These are phyloP conservation scores for Taiozyma sp. DNA, from an alignment of 1,139 yeast species.

Conservation along the genomic window DNA sequence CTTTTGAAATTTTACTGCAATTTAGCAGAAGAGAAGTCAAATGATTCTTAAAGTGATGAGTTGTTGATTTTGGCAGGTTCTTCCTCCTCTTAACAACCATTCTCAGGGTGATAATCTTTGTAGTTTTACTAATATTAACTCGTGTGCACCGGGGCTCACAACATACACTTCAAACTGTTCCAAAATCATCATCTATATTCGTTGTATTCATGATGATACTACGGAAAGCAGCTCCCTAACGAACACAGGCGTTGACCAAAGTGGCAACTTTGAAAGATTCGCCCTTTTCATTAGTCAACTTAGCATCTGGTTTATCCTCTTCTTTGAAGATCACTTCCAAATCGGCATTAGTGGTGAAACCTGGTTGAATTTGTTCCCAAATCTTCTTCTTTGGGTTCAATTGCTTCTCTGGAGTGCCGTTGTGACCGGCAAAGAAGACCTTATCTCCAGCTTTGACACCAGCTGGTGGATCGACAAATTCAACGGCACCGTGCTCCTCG, in stretches of 20 bases:
- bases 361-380: constrained; percentile 94
- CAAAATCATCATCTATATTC: too few species aligned
- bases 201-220: too few species aligned
- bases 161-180: too few species aligned
- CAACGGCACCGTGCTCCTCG: constrained; percentile 72
- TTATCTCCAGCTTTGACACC: constrained; percentile 97
- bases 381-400: constrained; percentile 98
- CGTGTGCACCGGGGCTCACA: too few species aligned
- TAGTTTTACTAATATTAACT: too few species aligned
- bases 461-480: constrained; percentile 91
- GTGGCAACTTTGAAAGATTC: constrained; percentile 65
- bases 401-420: constrained; percentile 85
- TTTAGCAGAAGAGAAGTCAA: too few species aligned
- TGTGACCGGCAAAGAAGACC: constrained; percentile 86
- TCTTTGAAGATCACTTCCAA: constrained; percentile 73
- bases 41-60: too few species aligned
- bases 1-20: too few species aligned
- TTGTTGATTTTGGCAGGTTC: too few species aligned
- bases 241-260: constrained; percentile 65
- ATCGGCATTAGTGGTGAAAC: constrained; percentile 71
- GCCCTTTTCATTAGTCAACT: constrained; percentile 72
- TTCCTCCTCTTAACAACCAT: too few species aligned
- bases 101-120: too few species aligned
- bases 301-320: constrained; percentile 75
- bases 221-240: constrained; percentile 32